Evolutionary conservation across 495 filamentous ascomycete species (phyloP).

Genomic region (Talaromyces proteolyticus): DNA sequence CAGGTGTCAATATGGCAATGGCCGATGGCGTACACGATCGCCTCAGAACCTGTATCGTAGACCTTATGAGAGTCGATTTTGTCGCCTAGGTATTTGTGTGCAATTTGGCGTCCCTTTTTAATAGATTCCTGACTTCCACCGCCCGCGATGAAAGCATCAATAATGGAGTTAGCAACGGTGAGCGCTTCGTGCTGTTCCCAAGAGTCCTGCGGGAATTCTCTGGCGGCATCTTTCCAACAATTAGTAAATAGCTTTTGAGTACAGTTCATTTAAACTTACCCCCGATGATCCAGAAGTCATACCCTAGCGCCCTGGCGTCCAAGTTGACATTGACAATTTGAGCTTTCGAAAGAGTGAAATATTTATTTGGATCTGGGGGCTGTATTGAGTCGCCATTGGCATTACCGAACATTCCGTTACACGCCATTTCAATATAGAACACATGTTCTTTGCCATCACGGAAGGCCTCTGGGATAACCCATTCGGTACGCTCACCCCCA

Average conservation of each 20-base stretch:
- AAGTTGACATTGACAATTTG: slow-evolving; percentile 86
- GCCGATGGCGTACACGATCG: slow-evolving; percentile 81
- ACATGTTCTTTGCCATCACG: slow-evolving; percentile 79
- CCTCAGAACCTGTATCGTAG: slow-evolving; percentile 66
- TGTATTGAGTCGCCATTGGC: slow-evolving; percentile 84
- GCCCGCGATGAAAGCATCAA: slow-evolving; percentile 80
- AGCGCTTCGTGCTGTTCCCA: slow-evolving; percentile 86
- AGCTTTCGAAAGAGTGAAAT: slow-evolving; percentile 70
- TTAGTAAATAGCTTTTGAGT: not conserved
- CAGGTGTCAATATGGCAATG: slow-evolving; percentile 98
- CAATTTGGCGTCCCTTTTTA: slow-evolving; percentile 71
- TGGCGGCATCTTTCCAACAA: slow-evolving; percentile 54
- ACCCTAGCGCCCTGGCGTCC: slow-evolving; percentile 72
- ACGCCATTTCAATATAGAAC: slow-evolving; percentile 97
- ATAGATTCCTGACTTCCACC: slow-evolving; percentile 70
- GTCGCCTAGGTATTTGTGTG: slow-evolving; percentile 72
- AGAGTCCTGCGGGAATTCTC: slow-evolving; percentile 71
- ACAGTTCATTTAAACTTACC: slow-evolving; percentile 15
- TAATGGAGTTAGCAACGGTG: slow-evolving; percentile 77
- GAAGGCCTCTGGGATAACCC: slow-evolving; percentile 76
- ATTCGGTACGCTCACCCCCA: slow-evolving; percentile 86
- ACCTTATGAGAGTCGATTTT: slow-evolving; percentile 78
- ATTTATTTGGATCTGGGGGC: slow-evolving; percentile 76
- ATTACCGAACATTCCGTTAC: slow-evolving; percentile 98
- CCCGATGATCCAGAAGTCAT: slow-evolving; percentile 95